Conservation (phyloP, 108 stramenopile species). For the Fragilariopsis cylindrus region DNA sequence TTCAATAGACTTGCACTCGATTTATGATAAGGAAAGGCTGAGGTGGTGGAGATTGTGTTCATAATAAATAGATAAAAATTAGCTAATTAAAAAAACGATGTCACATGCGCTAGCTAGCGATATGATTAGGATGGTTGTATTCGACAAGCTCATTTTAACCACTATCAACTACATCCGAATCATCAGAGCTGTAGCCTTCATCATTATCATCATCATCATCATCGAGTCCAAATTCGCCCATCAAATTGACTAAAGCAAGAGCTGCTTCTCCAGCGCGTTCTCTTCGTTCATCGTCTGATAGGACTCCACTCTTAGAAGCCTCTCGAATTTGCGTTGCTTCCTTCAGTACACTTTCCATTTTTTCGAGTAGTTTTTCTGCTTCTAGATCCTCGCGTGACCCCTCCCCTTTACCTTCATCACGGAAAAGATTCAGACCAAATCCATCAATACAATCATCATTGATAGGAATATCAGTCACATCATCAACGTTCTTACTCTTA, state of each 20-base stretch:
- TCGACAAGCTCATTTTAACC: no score
- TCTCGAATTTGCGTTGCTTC: conserved; percentile 72
- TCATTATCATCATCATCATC: conserved; percentile 57
- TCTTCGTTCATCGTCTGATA: conserved; percentile 79
- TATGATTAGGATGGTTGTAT: no score
- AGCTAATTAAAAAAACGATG: no score
- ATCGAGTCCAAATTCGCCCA: conserved; percentile 69
- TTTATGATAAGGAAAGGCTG: no score
- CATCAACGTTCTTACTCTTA: conserved; percentile 4
- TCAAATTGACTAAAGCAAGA: conserved; percentile 69
- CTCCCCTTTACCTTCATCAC: neutral
- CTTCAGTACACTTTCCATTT: conserved; percentile 64
- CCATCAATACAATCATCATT: neutral
- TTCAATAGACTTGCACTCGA: no score
- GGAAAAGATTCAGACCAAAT: neutral
- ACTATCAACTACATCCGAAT: neutral
- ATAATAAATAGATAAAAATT: no score
- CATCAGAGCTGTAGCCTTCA: conserved; percentile 22
- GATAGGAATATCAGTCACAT: neutral
- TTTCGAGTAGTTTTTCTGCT: conserved; percentile 50
- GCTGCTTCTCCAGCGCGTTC: conserved; percentile 77
- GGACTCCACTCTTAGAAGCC: conserved; percentile 51
- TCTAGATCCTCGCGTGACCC: conserved; percentile 20
- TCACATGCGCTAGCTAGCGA: no score
- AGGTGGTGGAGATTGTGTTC: no score